Evolutionary conservation across 1,284 basidiomycete species (phyloP), one percentile per base, ranked within the genome.

Genomic region (Salmacisia buchloeana): DNA sequence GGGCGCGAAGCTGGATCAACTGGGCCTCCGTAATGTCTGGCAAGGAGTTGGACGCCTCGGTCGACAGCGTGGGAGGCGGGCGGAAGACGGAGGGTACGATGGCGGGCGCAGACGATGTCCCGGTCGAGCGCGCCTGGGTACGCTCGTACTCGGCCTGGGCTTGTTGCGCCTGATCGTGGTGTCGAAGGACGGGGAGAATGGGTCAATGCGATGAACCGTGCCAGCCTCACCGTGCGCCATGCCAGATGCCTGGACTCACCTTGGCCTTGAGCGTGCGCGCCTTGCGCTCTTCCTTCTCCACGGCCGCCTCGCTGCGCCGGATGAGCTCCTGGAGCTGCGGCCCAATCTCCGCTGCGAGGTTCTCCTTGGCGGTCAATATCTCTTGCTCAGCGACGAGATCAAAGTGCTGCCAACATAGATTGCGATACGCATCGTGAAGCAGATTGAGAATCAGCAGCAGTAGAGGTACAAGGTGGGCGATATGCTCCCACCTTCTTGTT

Each of bases 281-380:
- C n/a, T 23, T 41, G 29, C 60, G 57, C 45, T 65, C 63, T 12
- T 58, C 60, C 25, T 38, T 49, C 38, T 62, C 49, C 23, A 65
- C 29, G 4, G 63, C 63, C 18, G 62, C 41, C 46, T 65, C 63
- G 29, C 60, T 60, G 36, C 41, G 36, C 15, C 43, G 31, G 35
- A 65, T 65, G 45, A 65, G 63, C 29, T 65, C 46, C n/a, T 60
- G 52, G n/a, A 65, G 59, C 38, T 65, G 63, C 13, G 63, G 63
- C 34, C 36, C 49, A 23, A 65, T 65, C 41, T 65, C 63, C 6
- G 52, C 63, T 34, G 46, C 60, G 13, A 65, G 52, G 34, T 65
- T 60, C 23, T 59, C 60, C 35, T 45, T 41, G 7, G 63, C 63
- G 27, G 21, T 29, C 34, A 57, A 13, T 29, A 65, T 62, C 27